Evolutionary conservation across 1,284 basidiomycete species (phyloP).

Genomic region (Fomitopsis palustris): DNA sequence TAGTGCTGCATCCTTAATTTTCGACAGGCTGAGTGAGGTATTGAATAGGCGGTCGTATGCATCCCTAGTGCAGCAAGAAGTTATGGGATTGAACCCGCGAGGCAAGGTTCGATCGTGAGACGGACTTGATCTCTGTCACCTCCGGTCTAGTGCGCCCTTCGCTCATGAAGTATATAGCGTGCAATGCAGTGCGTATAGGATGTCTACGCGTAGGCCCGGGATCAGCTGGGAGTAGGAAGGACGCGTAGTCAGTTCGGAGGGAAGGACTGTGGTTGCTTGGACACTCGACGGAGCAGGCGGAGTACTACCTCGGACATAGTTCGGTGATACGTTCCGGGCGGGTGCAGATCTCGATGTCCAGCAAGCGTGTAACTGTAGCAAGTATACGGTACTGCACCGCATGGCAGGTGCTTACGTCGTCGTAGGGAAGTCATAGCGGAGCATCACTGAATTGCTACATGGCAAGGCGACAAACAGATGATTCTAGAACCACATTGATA

Average conservation of each 20-base stretch:
- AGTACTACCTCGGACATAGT: neutral
- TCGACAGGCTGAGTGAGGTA: slow-evolving; percentile 50
- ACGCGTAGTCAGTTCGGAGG: neutral
- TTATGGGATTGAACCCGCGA: slow-evolving; percentile 22
- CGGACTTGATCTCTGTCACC: slow-evolving; percentile 27
- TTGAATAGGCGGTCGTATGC: slow-evolving; percentile 61
- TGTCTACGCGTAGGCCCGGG: neutral
- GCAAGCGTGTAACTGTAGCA: neutral
- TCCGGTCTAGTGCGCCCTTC: slow-evolving; percentile 19
- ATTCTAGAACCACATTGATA: slow-evolving; percentile 76
- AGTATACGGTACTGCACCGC: too few species aligned
- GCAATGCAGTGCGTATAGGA: neutral
- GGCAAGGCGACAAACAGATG: neutral
- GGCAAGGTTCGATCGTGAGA: slow-evolving; percentile 22
- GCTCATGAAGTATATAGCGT: slow-evolving; percentile 10
- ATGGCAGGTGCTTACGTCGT: neutral
- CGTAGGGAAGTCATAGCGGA: neutral
- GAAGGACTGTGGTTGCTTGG: neutral
- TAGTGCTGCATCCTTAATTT: slow-evolving; percentile 61
- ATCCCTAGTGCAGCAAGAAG: slow-evolving; percentile 39
- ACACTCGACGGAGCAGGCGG: neutral
- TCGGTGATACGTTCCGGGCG: neutral
- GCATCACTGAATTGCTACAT: neutral
- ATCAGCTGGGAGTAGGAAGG: neutral
- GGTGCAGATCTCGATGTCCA: neutral